A percentile compares a stretch with the other conserved stretches of the same genome.
Conservation (phyloP, 2,329 filamentous ascomycete species). For the Ceratocystis alfenasii region DNA sequence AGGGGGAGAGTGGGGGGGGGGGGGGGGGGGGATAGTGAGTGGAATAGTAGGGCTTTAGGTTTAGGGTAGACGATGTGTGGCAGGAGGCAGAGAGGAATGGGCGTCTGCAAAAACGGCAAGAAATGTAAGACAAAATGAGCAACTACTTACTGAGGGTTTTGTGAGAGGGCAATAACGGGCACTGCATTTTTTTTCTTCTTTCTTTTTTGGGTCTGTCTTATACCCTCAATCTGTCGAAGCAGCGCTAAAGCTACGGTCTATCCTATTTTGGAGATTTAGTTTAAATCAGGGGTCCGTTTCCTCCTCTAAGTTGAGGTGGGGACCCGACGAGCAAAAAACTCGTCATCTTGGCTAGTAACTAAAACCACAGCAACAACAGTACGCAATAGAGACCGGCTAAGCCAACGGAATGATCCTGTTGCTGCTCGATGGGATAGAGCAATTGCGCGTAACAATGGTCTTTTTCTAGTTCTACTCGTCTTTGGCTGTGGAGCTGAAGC, state of each 20-base stretch:
- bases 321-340: background rate
- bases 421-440: constrained; percentile 7
- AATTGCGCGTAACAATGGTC: background rate
- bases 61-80: background rate
- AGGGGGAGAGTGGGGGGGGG: too few relatives aligned
- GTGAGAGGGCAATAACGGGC: background rate
- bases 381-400: background rate
- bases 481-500: background rate
- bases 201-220: background rate
- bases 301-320: background rate
- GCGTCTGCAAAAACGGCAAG: background rate
- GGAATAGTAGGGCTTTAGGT: background rate
- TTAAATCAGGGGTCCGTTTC: constrained; percentile 1
- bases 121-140: background rate
- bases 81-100: background rate
- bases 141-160: background rate
- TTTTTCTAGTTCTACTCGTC: background rate
- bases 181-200: background rate
- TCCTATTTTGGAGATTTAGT: constrained; percentile 1
- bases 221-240: background rate
- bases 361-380: constrained; percentile 1
- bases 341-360: background rate
- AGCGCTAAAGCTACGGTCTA: background rate
- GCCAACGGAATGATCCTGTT: background rate
- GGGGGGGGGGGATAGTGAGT: background rate